Conservation (phyloP, 805 yeast species). For the Wickerhamiella parazyma region DNA sequence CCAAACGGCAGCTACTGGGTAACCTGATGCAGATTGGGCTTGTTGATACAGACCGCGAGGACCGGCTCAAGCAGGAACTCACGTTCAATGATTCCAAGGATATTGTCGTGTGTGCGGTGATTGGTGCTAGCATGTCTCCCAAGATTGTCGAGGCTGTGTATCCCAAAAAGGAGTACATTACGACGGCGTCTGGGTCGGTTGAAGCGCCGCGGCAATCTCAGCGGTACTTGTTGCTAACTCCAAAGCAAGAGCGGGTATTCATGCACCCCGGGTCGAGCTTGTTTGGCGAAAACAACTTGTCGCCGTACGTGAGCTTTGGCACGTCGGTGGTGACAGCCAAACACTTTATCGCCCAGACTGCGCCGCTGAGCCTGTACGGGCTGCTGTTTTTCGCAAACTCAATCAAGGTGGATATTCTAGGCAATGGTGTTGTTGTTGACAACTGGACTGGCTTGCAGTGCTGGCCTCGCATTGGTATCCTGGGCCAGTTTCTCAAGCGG, state of each 20-base stretch:
- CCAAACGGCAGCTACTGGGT: slow-evolving; percentile 55
- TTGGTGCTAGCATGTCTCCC: slow-evolving; percentile 76
- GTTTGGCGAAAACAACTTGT: slow-evolving; percentile 36
- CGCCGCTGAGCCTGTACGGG: slow-evolving; percentile 65
- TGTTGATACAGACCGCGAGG: slow-evolving; percentile 40
- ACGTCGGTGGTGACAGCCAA: slow-evolving; percentile 45
- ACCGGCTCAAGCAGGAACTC: slow-evolving; percentile 13
- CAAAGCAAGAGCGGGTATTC: slow-evolving; percentile 61
- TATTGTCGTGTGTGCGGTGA: slow-evolving; percentile 45
- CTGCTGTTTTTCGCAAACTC: slow-evolving; percentile 71
- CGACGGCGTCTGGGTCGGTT: slow-evolving; percentile 63
- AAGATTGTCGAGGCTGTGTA: slow-evolving; percentile 65
- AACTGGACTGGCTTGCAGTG: slow-evolving; percentile 83
- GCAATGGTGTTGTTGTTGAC: slow-evolving; percentile 67
- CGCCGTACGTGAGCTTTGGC: slow-evolving; percentile 50
- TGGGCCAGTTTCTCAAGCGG: slow-evolving; percentile 54
- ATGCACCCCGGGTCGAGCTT: slow-evolving; percentile 76
- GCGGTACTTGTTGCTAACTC: slow-evolving; percentile 56
- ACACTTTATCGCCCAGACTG: slow-evolving; percentile 56
- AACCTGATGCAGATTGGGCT: slow-evolving; percentile 70
- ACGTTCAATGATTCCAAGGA: slow-evolving; percentile 38
- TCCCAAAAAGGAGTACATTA: slow-evolving; percentile 66
- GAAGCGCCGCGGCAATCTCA: slow-evolving; percentile 76
- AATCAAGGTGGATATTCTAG: slow-evolving; percentile 40
- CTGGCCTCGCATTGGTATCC: slow-evolving; percentile 88